Percentiles rank a stretch among this genome's conserved stretches.
phyloP scores from a whole-genome alignment of 768 basidiomycete species.

The Pisolithus tinctorius region DNA sequence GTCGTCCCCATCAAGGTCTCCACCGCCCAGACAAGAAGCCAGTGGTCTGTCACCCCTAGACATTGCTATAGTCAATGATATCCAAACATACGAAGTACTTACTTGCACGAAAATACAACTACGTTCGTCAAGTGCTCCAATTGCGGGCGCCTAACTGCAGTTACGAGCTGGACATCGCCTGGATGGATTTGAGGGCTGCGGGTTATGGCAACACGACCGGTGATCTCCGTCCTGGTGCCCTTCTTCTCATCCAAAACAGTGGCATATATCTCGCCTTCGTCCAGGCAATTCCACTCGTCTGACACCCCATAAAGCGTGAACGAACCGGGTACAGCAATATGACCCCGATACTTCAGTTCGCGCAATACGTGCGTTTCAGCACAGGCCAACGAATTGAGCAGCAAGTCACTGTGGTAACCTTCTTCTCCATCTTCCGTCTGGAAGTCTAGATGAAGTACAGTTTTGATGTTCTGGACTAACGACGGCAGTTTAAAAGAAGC shows the following conservation, averaged over 20 bases:
- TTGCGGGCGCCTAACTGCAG: conserved; percentile 35
- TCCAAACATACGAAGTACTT: conserved; percentile 4
- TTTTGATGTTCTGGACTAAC: conserved; percentile 31
- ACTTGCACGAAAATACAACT: conserved; percentile 47
- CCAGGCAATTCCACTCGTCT: conserved; percentile 42
- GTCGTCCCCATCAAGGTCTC: conserved; percentile 48
- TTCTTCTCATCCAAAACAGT: conserved; percentile 29
- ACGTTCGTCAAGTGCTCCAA: conserved; percentile 37
- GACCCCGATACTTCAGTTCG: conserved; percentile 45
- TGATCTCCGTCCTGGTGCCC: conserved; percentile 20
- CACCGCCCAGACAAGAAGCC: conserved; percentile 44
- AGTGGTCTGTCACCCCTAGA: conserved; percentile 37
- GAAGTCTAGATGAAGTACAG: conserved; percentile 26
- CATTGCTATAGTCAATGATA: conserved; percentile 1
- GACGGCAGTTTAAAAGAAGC: conserved; percentile 39
- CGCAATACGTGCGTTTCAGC: conserved; percentile 41
- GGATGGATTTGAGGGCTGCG: conserved; percentile 49
- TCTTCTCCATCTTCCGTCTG: conserved; percentile 9
- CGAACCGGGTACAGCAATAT: conserved; percentile 42
- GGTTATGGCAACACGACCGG: conserved; percentile 38
- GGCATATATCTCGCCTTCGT: conserved; percentile 43
- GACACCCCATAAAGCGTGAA: conserved; percentile 48
- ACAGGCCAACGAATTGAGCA: conserved; percentile 31
- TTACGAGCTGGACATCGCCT: conserved; percentile 38
- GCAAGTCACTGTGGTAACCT: conserved; percentile 26